These are phyloP conservation scores for Malassezia cuniculi DNA, from an alignment of 1,284 basidiomycete genomes.

Conservation along the genomic window DNA sequence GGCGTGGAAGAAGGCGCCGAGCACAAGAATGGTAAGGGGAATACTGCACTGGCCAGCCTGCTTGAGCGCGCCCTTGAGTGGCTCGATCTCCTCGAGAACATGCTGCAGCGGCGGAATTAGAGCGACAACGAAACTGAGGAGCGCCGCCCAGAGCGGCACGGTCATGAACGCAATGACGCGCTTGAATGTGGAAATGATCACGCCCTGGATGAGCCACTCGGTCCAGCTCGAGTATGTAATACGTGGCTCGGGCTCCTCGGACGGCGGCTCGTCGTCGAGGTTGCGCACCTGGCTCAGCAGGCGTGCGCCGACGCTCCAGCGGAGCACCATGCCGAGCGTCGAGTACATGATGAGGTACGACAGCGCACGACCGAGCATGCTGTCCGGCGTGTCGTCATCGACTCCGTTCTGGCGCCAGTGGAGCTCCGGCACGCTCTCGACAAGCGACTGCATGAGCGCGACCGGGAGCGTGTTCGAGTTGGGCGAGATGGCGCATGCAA, in stretches of 20 bases:
- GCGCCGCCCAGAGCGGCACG: slow-evolving; percentile 51
- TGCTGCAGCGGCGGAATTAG: slow-evolving; percentile 56
- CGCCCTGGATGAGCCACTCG: no score
- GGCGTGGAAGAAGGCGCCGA: slow-evolving; percentile 69
- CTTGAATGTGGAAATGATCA: no score
- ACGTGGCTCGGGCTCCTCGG: not conserved
- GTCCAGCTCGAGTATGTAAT: no score
- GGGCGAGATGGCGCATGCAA: slow-evolving; percentile 40
- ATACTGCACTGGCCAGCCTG: slow-evolving; percentile 49
- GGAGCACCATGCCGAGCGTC: slow-evolving; percentile 67
- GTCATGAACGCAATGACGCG: slow-evolving; percentile 79
- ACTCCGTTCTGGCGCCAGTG: slow-evolving; percentile 57
- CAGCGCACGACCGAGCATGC: slow-evolving; percentile 80
- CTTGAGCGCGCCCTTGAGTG: slow-evolving; percentile 47
- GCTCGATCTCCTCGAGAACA: slow-evolving; percentile 39
- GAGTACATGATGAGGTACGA: slow-evolving; percentile 85
- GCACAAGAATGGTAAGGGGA: slow-evolving; percentile 75
- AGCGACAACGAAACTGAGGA: slow-evolving; percentile 67
- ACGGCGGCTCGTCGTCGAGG: slow-evolving; percentile 5
- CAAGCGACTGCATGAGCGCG: slow-evolving; percentile 77
- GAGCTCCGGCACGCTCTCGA: slow-evolving; percentile 66
- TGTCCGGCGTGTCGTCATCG: slow-evolving; percentile 61
- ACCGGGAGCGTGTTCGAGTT: slow-evolving; percentile 88
- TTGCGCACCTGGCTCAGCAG: slow-evolving; percentile 32
- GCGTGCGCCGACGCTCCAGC: slow-evolving; percentile 47